Conservation (phyloP, 1,284 basidiomycete species). For the Leucocoprinus gongylophorus region DNA sequence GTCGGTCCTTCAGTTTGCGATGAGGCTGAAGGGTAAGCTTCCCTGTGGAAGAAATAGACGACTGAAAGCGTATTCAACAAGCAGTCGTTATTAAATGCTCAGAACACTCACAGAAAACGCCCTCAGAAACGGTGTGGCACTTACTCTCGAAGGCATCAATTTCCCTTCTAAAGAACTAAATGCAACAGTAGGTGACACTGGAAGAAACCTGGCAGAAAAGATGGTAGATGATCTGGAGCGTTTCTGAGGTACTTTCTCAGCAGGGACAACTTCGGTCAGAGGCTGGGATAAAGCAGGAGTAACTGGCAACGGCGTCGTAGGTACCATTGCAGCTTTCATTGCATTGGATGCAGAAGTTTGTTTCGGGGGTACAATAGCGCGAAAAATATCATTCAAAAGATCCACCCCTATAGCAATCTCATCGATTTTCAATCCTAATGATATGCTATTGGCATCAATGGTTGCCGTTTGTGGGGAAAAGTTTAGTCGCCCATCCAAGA, state of each 20-base stretch:
- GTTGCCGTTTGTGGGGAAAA: constrained; percentile 52
- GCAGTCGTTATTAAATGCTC: background rate
- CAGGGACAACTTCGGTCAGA: background rate
- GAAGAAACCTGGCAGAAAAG: constrained; percentile 12
- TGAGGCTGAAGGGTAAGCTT: constrained; percentile 26
- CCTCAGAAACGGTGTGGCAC: constrained; percentile 37
- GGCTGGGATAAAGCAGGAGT: background rate
- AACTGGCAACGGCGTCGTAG: background rate
- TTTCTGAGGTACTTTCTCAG: constrained; percentile 2
- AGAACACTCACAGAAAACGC: constrained; percentile 39
- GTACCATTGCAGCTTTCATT: background rate
- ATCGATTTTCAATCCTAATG: constrained; percentile 40
- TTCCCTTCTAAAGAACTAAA: constrained; percentile 1
- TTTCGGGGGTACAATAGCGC: constrained; percentile 2
- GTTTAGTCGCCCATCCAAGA: constrained; percentile 25
- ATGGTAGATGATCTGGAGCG: constrained; percentile 13
- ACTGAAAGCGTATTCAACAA: constrained; percentile 19
- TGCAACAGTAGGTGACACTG: background rate
- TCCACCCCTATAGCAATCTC: constrained; percentile 45
- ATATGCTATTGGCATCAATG: constrained; percentile 50
- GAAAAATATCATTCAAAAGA: constrained; percentile 26
- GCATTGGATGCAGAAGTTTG: background rate
- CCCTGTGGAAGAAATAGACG: constrained; percentile 32
- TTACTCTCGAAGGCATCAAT: constrained; percentile 18
- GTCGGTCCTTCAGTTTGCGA: constrained; percentile 30